Conservation (phyloP, 2,329 filamentous ascomycete species). For the Talaromyces albobiverticillius region DNA sequence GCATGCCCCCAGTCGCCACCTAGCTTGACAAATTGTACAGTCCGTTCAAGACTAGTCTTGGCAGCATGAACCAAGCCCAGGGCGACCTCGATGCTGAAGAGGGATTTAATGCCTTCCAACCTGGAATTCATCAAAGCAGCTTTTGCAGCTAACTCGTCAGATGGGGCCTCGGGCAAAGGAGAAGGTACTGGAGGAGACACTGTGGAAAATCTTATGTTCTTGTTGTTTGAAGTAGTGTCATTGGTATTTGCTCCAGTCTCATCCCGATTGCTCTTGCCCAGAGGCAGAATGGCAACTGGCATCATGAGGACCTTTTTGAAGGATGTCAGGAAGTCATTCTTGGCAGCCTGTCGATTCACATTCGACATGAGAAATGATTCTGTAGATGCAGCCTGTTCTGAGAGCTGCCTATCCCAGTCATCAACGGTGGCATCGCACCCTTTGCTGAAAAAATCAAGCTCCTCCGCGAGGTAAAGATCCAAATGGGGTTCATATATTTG, state of each 20-base stretch:
- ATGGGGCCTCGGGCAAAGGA: conserved; percentile 66
- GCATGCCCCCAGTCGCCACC: conserved; percentile 78
- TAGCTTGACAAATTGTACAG: conserved; percentile 75
- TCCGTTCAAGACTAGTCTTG: conserved; percentile 81
- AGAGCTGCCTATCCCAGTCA: conserved; percentile 87
- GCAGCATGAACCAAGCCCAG: conserved; percentile 84
- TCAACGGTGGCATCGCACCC: conserved; percentile 74
- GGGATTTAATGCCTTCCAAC: conserved; percentile 86
- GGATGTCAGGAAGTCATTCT: conserved; percentile 91
- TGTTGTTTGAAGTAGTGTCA: conserved; percentile 17
- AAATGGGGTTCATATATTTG: conserved; percentile 86
- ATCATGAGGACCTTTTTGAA: conserved; percentile 99
- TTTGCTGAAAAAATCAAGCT: conserved; percentile 78
- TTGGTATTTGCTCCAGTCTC: conserved; percentile 23
- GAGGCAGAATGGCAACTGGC: conserved; percentile 77
- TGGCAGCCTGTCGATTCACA: conserved; percentile 89
- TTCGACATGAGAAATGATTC: conserved; percentile 97
- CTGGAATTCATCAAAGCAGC: conserved; percentile 96
- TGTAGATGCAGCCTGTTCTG: conserved; percentile 82
- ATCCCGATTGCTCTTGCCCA: conserved; percentile 50
- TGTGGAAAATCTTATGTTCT: conserved; percentile 37
- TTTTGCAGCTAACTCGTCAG: conserved; percentile 89
- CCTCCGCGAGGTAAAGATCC: conserved; percentile 89
- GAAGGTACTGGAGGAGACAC: conserved; percentile 28
- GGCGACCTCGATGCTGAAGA: conserved; percentile 96